Conservation (phyloP, 2,329 filamentous ascomycete genomes). For the Clonostachys byssicola region DNA sequence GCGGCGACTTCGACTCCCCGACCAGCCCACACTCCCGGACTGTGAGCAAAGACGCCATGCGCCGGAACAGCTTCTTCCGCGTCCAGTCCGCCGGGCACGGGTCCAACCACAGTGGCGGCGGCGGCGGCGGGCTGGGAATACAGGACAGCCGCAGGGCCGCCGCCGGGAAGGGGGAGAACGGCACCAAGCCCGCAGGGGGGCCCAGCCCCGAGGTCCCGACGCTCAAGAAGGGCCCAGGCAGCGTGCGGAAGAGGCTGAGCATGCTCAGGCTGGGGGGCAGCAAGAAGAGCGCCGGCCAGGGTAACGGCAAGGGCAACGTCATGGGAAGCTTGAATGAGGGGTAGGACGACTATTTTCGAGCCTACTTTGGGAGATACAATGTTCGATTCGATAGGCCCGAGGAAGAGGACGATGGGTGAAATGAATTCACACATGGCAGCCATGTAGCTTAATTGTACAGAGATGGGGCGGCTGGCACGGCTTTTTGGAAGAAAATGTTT, state of each 20-base stretch:
- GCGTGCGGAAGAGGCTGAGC: conserved; percentile 75
- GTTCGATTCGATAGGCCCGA: conserved; percentile 11
- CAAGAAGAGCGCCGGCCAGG: conserved; percentile 28
- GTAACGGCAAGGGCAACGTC: conserved; percentile 33
- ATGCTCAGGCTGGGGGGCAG: conserved; percentile 73
- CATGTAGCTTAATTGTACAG: too few species aligned
- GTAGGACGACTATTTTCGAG: conserved; percentile 29
- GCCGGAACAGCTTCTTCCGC: conserved; percentile 9
- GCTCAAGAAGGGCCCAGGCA: conserved; percentile 27
- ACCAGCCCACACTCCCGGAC: background rate
- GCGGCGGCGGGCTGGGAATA: conserved; percentile 1
- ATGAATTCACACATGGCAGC: too few species aligned
- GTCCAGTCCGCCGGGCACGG: conserved; percentile 12
- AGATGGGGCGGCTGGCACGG: too few species aligned
- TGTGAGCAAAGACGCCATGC: conserved; percentile 1
- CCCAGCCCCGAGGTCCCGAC: too few species aligned
- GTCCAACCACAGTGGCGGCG: conserved; percentile 21
- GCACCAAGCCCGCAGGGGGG: too few species aligned
- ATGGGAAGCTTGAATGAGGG: conserved; percentile 56
- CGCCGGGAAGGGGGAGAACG: too few species aligned
- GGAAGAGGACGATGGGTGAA: background rate
- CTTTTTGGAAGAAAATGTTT: too few species aligned
- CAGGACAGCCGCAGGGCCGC: too few species aligned
- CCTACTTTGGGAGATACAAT: conserved; percentile 17
- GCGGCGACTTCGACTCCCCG: conserved; percentile 6